Conservation (phyloP, 192 early-diverging fungal species). For the Chytriomyces hyalinus region DNA sequence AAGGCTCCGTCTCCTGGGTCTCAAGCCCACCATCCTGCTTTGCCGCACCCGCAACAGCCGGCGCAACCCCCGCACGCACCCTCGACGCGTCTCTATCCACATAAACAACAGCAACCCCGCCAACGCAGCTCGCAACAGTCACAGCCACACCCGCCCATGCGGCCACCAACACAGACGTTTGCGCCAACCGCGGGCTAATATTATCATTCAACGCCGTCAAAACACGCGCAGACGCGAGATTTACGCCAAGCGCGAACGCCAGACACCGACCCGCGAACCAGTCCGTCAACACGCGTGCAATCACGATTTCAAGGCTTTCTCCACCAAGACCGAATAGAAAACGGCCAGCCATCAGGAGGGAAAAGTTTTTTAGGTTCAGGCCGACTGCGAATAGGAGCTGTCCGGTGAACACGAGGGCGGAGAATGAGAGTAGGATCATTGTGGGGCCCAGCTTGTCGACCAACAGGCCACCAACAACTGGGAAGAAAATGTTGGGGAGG, state of each 20-base stretch:
- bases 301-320: conserved; percentile 66
- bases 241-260: conserved; percentile 64
- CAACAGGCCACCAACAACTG: conserved; percentile 52
- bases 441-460: conserved; percentile 58
- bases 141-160: conserved; percentile 61
- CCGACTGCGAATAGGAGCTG: conserved; percentile 59
- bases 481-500: conserved; percentile 59
- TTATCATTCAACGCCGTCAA: conserved; percentile 66
- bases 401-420: conserved; percentile 52
- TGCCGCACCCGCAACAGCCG: conserved; percentile 5
- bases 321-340: conserved; percentile 70
- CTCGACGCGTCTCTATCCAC: conserved; percentile 57
- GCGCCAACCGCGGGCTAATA: conserved; percentile 58
- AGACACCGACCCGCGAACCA: conserved; percentile 66
- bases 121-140: conserved; percentile 50
- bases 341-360: conserved; percentile 55
- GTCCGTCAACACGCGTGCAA: conserved; percentile 60
- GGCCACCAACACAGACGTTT: conserved; percentile 36
- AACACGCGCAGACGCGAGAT: conserved; percentile 58
- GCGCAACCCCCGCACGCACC: conserved; percentile 46
- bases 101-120: conserved; percentile 42
- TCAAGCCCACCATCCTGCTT: not conserved
- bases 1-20: not conserved
- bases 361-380: conserved; percentile 46
- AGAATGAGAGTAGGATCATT: conserved; percentile 56